These are phyloP conservation scores for Claviceps pazoutovae DNA, from an alignment of 2,329 filamentous ascomycete genomes.

Conservation along the genomic window DNA sequence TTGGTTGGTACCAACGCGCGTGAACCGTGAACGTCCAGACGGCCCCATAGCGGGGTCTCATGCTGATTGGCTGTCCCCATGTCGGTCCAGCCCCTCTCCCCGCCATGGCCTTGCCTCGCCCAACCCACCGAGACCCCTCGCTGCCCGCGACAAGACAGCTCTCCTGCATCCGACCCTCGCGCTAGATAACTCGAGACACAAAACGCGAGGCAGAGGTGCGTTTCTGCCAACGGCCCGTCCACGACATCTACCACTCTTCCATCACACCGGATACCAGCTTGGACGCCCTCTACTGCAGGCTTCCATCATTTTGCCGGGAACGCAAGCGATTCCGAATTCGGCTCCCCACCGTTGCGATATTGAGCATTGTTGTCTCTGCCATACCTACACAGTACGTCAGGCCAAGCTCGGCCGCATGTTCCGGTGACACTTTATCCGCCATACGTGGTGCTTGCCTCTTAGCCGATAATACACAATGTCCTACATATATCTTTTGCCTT, in stretches of 20 bases:
- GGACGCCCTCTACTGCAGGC: neutral
- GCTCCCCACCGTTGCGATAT: neutral
- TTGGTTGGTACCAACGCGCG: neutral
- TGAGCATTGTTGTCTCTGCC: neutral
- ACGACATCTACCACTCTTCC: neutral
- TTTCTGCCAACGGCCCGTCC: neutral
- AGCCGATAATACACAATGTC: neutral
- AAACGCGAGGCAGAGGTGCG: neutral
- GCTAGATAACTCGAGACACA: constrained; percentile 1
- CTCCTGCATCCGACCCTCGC: constrained; percentile 5
- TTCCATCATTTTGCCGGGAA: neutral
- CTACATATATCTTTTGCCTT: neutral
- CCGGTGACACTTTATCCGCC: neutral
- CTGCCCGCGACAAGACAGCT: neutral
- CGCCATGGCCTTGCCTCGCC: neutral
- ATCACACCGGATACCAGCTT: neutral
- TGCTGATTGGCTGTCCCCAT: neutral
- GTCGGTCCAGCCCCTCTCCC: neutral
- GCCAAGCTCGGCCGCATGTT: neutral
- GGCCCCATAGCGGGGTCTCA: neutral
- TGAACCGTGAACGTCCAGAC: neutral
- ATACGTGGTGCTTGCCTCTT: neutral
- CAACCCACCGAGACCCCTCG: neutral
- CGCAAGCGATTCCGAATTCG: neutral
- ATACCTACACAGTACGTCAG: neutral